Conservation (phyloP, 2,329 filamentous ascomycete genomes). For the Trichoderma sp. region DNA sequence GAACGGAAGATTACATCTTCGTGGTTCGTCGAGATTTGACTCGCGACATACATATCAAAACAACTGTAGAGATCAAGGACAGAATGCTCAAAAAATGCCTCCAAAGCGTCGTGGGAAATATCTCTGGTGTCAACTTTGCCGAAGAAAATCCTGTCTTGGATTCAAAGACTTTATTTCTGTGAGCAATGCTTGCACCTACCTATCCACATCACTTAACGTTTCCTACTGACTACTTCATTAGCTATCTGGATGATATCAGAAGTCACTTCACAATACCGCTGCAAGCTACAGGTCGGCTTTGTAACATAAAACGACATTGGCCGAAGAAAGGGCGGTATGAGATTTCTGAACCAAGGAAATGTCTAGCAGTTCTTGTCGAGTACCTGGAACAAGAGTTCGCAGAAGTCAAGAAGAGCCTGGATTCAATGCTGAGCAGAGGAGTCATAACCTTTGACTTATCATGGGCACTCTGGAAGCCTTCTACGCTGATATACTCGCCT, state of each 20-base stretch:
- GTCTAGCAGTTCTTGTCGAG: slow-evolving; percentile 73
- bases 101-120: slow-evolving; percentile 44
- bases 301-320: slow-evolving; percentile 55
- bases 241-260: slow-evolving; percentile 79
- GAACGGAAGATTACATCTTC: slow-evolving; percentile 81
- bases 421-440: slow-evolving; percentile 78
- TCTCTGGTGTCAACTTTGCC: slow-evolving; percentile 69
- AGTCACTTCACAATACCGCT: slow-evolving; percentile 64
- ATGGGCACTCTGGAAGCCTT: slow-evolving; percentile 88
- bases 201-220: background rate
- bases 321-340: slow-evolving; percentile 65
- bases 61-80: slow-evolving; percentile 83
- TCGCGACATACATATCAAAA: slow-evolving; percentile 75
- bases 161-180: slow-evolving; percentile 71
- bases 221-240: slow-evolving; percentile 32
- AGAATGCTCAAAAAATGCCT: slow-evolving; percentile 71
- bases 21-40: slow-evolving; percentile 82
- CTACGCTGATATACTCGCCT: slow-evolving; percentile 75
- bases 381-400: slow-evolving; percentile 84
- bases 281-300: slow-evolving; percentile 52
- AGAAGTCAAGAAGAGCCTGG: slow-evolving; percentile 74
- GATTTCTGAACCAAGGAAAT: slow-evolving; percentile 60
- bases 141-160: slow-evolving; percentile 76
- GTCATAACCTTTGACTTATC: slow-evolving; percentile 87
- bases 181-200: slow-evolving; percentile 33